Evolutionary conservation across 176 grass and related monocot genomes (phyloP).

Genomic region (Miscanthus lutarioriparius): DNA sequence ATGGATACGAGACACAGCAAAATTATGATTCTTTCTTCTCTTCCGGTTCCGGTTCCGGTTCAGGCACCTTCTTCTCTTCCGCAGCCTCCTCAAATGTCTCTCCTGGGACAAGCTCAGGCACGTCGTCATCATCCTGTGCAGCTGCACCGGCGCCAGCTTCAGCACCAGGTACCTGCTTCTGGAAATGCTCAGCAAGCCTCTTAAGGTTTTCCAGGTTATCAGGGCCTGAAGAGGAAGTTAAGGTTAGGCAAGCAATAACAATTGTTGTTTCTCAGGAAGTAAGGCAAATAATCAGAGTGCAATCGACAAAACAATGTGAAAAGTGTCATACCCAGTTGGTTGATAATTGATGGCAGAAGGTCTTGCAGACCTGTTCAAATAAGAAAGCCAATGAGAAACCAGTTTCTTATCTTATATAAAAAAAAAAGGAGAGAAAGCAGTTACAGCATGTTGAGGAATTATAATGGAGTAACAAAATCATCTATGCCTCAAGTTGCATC

Average conservation of each 20-base stretch:
- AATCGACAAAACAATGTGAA: neutral
- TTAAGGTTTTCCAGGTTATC: conserved; percentile 71
- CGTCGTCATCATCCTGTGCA: conserved; percentile 61
- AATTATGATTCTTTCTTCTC: conserved; percentile 55
- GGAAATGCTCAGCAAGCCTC: conserved; percentile 67
- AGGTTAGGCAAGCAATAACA: neutral
- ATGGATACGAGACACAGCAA: conserved; percentile 13
- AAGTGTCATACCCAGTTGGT: conserved; percentile 59
- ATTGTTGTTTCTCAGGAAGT: neutral
- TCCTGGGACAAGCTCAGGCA: conserved; percentile 73
- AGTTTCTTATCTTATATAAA: no score
- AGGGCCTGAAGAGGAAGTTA: conserved; percentile 40
- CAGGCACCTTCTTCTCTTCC: conserved; percentile 46
- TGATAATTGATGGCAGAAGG: conserved; percentile 73
- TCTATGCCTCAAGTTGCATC: neutral
- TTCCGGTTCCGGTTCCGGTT: conserved; percentile 12
- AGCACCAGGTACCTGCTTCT: conserved; percentile 45
- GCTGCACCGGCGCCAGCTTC: conserved; percentile 22
- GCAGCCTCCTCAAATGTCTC: conserved; percentile 73
- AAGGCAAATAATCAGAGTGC: neutral
- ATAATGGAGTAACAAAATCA: neutral
- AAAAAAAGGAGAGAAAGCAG: neutral
- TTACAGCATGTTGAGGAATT: neutral
- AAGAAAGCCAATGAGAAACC: neutral
- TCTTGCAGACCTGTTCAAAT: conserved; percentile 68